phyloP scores from a whole-genome alignment of 495 filamentous ascomycete species.

The Daldinia vernicosa region DNA sequence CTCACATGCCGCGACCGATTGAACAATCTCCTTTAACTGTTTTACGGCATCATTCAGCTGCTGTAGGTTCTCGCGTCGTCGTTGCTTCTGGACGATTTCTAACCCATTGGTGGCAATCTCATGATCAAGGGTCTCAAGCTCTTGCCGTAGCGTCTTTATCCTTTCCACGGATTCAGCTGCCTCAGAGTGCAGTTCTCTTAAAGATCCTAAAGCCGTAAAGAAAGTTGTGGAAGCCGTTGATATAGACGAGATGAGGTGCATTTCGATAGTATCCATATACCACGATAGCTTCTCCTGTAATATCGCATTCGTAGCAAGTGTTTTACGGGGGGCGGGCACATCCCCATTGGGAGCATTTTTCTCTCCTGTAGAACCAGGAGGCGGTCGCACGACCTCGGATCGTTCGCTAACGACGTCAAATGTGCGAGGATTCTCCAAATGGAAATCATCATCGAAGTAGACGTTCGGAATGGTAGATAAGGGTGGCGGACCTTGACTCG shows the following conservation, averaged over 20 bases:
- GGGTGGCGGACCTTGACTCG: conserved; percentile 74
- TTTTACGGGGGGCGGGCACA: conserved; percentile 74
- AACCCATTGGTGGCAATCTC: conserved; percentile 89
- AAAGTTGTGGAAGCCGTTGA: conserved; percentile 95
- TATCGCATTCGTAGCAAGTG: conserved; percentile 94
- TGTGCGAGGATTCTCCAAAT: conserved; percentile 92
- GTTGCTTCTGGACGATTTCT: conserved; percentile 82
- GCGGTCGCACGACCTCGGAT: conserved; percentile 85
- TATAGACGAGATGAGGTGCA: conserved; percentile 95
- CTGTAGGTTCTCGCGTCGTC: conserved; percentile 83
- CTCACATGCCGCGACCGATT: conserved; percentile 79
- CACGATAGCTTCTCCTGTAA: conserved; percentile 99
- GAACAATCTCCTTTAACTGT: conserved; percentile 81
- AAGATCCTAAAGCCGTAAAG: conserved; percentile 91
- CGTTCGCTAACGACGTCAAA: conserved; percentile 98
- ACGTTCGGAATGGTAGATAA: conserved; percentile 90
- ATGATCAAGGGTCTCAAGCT: conserved; percentile 80
- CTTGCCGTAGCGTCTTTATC: conserved; percentile 82
- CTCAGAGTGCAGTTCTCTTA: conserved; percentile 90
- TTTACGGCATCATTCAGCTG: conserved; percentile 82
- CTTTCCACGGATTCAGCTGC: conserved; percentile 89
- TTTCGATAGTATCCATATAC: conserved; percentile 99
- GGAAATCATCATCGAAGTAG: conserved; percentile 96
- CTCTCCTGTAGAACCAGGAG: conserved; percentile 64
- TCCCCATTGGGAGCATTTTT: conserved; percentile 69